Evolutionary conservation across 176 grass and related monocot genomes (phyloP).

Genomic region (Aegilops umbellulata): DNA sequence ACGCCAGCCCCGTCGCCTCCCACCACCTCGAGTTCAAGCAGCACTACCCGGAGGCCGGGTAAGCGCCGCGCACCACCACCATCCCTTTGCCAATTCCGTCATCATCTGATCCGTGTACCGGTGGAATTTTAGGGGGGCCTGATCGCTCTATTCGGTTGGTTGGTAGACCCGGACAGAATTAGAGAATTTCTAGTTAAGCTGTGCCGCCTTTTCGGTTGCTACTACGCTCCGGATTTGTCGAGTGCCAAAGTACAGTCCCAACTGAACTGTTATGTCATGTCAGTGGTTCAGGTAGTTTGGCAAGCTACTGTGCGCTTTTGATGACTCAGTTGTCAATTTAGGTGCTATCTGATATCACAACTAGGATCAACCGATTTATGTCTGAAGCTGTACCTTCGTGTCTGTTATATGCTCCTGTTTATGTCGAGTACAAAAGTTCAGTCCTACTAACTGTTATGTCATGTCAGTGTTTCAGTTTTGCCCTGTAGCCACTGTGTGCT

Average conservation of each 20-base stretch:
- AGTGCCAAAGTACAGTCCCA: background rate
- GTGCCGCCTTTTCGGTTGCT: background rate
- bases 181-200: background rate
- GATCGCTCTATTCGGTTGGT: background rate
- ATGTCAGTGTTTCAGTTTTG: background rate
- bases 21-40: constrained; percentile 98
- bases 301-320: too few relatives aligned
- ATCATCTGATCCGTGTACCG: background rate
- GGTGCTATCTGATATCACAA: too few relatives aligned
- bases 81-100: background rate
- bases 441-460: background rate
- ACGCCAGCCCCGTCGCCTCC: constrained; percentile 65
- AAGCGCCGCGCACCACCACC: background rate
- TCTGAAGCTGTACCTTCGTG: background rate
- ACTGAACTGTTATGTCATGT: too few relatives aligned
- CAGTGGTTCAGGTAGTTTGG: too few relatives aligned
- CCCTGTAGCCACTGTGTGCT: background rate
- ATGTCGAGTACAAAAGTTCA: background rate
- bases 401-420: background rate
- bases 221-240: too few relatives aligned
- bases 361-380: too few relatives aligned
- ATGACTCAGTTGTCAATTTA: too few relatives aligned
- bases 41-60: constrained; percentile 91
- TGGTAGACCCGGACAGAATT: background rate
- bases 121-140: background rate